Base-by-base conservation (phyloP, 1,284 basidiomycete species). In the Boletus calvinii region DNA sequence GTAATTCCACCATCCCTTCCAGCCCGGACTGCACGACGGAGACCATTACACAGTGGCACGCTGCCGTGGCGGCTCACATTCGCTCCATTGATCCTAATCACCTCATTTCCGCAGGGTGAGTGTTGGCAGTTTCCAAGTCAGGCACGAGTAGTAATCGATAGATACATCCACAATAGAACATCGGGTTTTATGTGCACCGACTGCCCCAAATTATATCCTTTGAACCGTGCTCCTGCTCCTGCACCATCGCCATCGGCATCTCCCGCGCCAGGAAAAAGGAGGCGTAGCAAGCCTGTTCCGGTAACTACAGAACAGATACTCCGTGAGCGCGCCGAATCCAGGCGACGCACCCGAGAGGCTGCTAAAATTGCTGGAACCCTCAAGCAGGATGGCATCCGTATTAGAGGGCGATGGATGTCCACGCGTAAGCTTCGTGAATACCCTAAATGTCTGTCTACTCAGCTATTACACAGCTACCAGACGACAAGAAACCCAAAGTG, bases 381-480 rank as follows among this genome's bases (percentile, higher is more conserved):
- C 26, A 60, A 61, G 38, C 62, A 59, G 37, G 71, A 70, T 43
- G 78, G 77, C 10, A 63, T 80, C n/a, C 72, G 72, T 50, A 79
- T 86, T 50, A 76, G 84, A 58, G 84, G 84, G 20, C 75, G 77
- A 50, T 87, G 84, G 84, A 62, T 73, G 26, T 69, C 84, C 17
- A 74, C 80, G 38, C 61, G 83, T 84, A 63, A 72, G 60, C 29
- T 42, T 31, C 15, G 18, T 41, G 24, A 38, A 26, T 49, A n/a
- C 9, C 32, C 45, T 42, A 34, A 30, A 15, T 37, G 20, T n/a
- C 31, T 42, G 24, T 36, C 34, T 11, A 38, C 31, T 51, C 31
- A 56, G 22, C 30, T n/a, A 20, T 50, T 36, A 15, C 48, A 51
- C 55, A 75, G 76, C 67, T 49, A 77, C 80, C 17, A 75, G 72